These are phyloP conservation scores for Fusarium robinianum DNA, from an alignment of 2,329 filamentous ascomycete genomes.

Conservation along the genomic window DNA sequence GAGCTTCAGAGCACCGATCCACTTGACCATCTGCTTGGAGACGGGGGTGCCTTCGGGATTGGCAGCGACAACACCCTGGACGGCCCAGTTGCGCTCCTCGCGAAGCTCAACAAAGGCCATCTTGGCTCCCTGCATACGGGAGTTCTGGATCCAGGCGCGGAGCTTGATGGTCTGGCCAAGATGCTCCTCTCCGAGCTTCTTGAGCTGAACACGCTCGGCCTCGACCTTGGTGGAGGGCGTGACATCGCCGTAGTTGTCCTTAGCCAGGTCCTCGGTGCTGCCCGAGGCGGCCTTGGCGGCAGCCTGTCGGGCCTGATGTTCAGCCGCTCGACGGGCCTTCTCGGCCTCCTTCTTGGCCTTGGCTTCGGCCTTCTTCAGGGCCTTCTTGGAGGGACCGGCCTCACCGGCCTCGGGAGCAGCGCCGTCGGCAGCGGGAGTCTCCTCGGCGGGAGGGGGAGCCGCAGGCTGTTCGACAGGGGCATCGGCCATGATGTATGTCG, in stretches of 20 bases:
- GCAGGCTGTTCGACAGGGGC: conserved; percentile 25
- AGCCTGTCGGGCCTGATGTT: conserved; percentile 73
- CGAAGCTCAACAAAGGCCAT: conserved; percentile 88
- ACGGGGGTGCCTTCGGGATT: conserved; percentile 67
- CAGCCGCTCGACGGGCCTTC: conserved; percentile 74
- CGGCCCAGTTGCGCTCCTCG: conserved; percentile 72
- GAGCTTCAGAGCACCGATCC: conserved; percentile 71
- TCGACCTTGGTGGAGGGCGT: conserved; percentile 62
- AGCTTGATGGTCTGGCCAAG: conserved; percentile 74
- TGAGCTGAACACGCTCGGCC: conserved; percentile 63
- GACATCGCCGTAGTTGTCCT: conserved; percentile 79
- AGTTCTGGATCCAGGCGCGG: conserved; percentile 83
- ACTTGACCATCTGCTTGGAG: conserved; percentile 93
- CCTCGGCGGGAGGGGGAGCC: conserved; percentile 25
- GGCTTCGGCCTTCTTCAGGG: conserved; percentile 78
- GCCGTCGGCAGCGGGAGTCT: conserved; percentile 13
- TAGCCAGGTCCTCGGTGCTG: conserved; percentile 69
- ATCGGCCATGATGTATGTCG: conserved; percentile 25
- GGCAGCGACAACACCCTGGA: conserved; percentile 79
- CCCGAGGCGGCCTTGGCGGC: conserved; percentile 68
- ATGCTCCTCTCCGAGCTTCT: conserved; percentile 65
- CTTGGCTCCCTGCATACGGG: conserved; percentile 86
- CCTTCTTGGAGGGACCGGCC: conserved; percentile 54
- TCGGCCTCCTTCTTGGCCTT: conserved; percentile 89
- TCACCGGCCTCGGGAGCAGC: conserved; percentile 23